A percentile compares a stretch with the other conserved stretches of the same genome.
These are phyloP conservation scores for Nephelium lappaceum DNA, from an alignment of 345 rosid species.

Conservation along the genomic window DNA sequence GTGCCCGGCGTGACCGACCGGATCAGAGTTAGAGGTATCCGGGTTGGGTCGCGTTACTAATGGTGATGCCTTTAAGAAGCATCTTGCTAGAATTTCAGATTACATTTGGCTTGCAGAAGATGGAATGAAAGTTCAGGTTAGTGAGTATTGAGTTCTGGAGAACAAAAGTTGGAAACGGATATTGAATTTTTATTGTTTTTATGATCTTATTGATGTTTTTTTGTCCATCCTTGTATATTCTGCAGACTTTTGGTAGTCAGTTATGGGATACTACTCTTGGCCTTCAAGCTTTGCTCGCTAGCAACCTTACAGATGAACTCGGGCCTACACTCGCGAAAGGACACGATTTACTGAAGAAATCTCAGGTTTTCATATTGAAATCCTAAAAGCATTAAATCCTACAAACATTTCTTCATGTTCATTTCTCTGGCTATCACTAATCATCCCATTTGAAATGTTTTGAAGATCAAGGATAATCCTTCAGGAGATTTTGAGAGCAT, in stretches of 20 bases:
- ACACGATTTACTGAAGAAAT: constrained; percentile 70
- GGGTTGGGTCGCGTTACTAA: too few relatives aligned
- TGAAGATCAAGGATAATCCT: constrained; percentile 21
- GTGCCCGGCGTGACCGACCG: too few relatives aligned
- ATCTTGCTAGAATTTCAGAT: constrained; percentile 75
- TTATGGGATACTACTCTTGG: constrained; percentile 80
- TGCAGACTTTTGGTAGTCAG: constrained; percentile 84
- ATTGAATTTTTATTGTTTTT: too few relatives aligned
- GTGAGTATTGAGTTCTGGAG: too few relatives aligned
- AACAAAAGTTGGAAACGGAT: too few relatives aligned
- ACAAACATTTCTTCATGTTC: background rate
- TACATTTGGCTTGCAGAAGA: constrained; percentile 94
- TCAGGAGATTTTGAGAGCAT: constrained; percentile 7
- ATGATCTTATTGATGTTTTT: too few relatives aligned
- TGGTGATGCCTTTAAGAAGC: constrained; percentile 68
- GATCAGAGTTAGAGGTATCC: too few relatives aligned
- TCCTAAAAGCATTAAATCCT: background rate
- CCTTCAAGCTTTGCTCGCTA: constrained; percentile 73
- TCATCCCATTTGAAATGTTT: background rate
- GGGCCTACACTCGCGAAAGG: constrained; percentile 62
- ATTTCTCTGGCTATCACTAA: background rate
- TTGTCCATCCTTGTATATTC: too few relatives aligned
- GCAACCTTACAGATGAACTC: constrained; percentile 52
- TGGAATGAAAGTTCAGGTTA: constrained; percentile 89
- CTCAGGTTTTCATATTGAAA: constrained; percentile 52